Evolutionary conservation across 208 protist genomes (phyloP).

Genomic region (Dictyostelium gargantuum): DNA sequence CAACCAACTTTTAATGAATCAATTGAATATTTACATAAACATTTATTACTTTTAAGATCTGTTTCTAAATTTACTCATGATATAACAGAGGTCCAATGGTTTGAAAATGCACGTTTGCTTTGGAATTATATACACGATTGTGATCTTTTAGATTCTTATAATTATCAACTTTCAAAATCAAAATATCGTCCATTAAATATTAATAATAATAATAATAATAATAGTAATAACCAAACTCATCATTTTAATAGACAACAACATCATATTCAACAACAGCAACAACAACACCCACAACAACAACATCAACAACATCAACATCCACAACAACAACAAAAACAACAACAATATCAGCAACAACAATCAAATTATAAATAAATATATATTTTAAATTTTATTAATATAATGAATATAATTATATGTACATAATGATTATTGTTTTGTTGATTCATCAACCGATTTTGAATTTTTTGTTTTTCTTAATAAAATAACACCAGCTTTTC

Average conservation of each 20-base stretch:
- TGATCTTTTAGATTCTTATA: constrained; percentile 6
- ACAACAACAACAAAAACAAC: not conserved
- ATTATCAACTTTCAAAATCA: not conserved
- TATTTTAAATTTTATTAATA: too few relatives aligned
- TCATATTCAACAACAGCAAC: not conserved
- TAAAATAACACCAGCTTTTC: not conserved
- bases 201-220: not conserved
- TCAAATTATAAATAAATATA: too few relatives aligned
- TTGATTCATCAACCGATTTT: too few relatives aligned
- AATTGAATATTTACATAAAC: constrained; percentile 11
- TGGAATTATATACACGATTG: not conserved
- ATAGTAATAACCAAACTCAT: not conserved
- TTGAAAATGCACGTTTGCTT: not conserved
- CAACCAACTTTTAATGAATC: constrained; percentile 23
- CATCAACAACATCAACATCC: not conserved
- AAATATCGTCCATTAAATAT: constrained; percentile 7
- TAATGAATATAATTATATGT: too few relatives aligned
- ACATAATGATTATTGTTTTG: too few relatives aligned
- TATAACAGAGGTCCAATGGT: constrained; percentile 9
- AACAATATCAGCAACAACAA: not conserved
- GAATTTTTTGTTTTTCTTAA: not conserved
- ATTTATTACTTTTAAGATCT: not conserved
- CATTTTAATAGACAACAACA: not conserved
- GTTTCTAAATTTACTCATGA: not conserved
- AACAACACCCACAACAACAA: not conserved